A percentile compares a stretch with the other conserved stretches of the same genome.
phyloP scores from a whole-genome alignment of 805 yeast genomes.

The Clavispora carvajalis region DNA sequence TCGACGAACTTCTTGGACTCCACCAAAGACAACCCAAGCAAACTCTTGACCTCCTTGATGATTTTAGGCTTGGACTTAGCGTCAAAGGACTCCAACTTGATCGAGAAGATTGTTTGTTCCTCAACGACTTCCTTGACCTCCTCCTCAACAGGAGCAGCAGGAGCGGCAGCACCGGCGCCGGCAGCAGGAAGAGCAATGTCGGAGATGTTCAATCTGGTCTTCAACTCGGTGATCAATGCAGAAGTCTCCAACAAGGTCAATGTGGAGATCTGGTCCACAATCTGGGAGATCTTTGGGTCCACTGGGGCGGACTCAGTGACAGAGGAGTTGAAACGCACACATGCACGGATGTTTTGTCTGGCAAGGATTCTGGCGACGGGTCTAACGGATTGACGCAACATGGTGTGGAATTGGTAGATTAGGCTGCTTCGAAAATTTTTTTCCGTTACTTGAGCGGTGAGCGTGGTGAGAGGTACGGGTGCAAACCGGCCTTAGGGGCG shows the following conservation, averaged over 20 bases:
- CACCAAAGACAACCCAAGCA: constrained; percentile 87
- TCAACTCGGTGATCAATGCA: constrained; percentile 73
- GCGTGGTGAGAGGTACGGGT: constrained; percentile 12
- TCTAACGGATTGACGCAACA: constrained; percentile 36
- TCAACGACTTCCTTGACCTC: constrained; percentile 73
- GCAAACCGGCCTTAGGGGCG: background rate
- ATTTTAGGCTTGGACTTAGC: constrained; percentile 95
- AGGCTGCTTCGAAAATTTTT: constrained; percentile 8
- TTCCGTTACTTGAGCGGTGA: background rate
- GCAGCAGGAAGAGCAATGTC: constrained; percentile 78
- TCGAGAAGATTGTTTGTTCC: constrained; percentile 87
- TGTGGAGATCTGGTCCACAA: constrained; percentile 87
- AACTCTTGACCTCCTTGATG: constrained; percentile 91
- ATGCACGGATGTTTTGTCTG: constrained; percentile 19
- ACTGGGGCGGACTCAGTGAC: constrained; percentile 47
- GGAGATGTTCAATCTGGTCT: constrained; percentile 81
- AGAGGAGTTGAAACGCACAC: constrained; percentile 47
- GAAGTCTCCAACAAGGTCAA: constrained; percentile 92
- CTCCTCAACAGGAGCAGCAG: constrained; percentile 64
- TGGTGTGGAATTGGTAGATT: constrained; percentile 6
- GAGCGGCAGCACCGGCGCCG: constrained; percentile 55
- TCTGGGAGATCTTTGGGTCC: constrained; percentile 80
- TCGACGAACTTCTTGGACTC: constrained; percentile 98
- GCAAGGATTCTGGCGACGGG: constrained; percentile 30
- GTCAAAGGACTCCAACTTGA: constrained; percentile 91